Evolutionary conservation across 176 grass and related monocot genomes (phyloP).

Genomic region (Alopecurus myosuroides): DNA sequence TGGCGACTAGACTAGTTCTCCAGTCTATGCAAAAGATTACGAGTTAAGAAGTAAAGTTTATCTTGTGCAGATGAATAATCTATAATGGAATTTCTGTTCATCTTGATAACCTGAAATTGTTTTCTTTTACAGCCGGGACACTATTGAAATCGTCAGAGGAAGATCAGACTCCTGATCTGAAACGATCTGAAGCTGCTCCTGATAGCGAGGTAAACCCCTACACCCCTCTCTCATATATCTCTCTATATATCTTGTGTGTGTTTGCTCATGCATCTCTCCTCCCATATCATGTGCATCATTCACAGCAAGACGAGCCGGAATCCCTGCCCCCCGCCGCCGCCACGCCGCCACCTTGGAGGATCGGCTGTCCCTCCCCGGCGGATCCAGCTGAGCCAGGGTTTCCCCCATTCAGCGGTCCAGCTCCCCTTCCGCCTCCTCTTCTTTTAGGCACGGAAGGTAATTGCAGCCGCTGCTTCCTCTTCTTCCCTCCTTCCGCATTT

Average conservation of each 20-base stretch:
- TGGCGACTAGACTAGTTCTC: neutral
- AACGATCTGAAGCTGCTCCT: constrained; percentile 24
- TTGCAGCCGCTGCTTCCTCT: no score
- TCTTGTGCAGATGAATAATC: neutral
- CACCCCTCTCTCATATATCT: neutral
- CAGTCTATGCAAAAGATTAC: neutral
- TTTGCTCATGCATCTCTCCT: neutral
- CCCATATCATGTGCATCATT: no score
- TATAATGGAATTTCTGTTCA: neutral
- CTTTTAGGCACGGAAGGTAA: no score
- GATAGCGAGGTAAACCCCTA: constrained; percentile 20
- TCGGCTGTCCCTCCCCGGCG: no score
- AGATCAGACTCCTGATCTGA: constrained; percentile 13
- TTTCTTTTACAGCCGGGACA: neutral
- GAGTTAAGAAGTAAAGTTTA: neutral
- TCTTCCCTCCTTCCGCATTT: no score
- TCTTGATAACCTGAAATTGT: neutral
- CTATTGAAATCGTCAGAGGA: neutral
- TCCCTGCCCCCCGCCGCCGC: no score
- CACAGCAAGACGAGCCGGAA: no score
- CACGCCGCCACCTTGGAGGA: no score
- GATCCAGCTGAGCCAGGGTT: no score
- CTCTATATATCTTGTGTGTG: no score
- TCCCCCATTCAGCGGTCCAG: no score
- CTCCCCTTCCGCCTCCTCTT: no score